Conservation (phyloP, 345 rosid species). For the Chamaenerion angustifolium region DNA sequence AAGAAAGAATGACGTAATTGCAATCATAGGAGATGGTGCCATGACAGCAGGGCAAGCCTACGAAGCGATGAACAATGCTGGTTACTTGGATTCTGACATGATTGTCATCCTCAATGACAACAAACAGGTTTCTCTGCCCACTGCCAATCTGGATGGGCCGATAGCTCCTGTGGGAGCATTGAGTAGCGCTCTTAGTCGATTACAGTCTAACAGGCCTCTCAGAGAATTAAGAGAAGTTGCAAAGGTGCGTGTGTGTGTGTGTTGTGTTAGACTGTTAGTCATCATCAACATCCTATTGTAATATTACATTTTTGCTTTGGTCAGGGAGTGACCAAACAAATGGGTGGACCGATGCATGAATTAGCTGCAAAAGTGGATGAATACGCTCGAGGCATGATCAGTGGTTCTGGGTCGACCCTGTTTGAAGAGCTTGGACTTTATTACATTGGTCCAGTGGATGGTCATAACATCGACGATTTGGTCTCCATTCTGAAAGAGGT, state of each 20-base stretch:
- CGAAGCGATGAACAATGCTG: slow-evolving; percentile 45
- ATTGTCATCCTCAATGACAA: slow-evolving; percentile 39
- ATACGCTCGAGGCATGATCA: slow-evolving; percentile 12
- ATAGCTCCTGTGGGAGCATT: slow-evolving; percentile 42
- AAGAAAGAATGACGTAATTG: slow-evolving; percentile 28
- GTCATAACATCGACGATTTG: slow-evolving; percentile 30
- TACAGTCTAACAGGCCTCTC: slow-evolving; percentile 18
- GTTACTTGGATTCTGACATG: slow-evolving; percentile 28
- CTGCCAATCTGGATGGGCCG: slow-evolving; percentile 40
- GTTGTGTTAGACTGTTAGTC: too few species aligned
- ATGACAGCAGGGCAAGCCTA: slow-evolving; percentile 47
- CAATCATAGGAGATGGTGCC: slow-evolving; percentile 42
- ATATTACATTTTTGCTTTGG: neutral
- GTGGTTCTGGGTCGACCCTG: slow-evolving; percentile 13
- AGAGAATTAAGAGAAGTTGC: slow-evolving; percentile 23
- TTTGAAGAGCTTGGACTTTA: slow-evolving; percentile 40
- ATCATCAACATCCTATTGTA: too few species aligned
- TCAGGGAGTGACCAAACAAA: slow-evolving; percentile 23
- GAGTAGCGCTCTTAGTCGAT: slow-evolving; percentile 18
- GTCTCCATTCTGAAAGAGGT: slow-evolving; percentile 21
- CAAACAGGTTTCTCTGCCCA: slow-evolving; percentile 35
- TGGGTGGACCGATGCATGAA: slow-evolving; percentile 22
- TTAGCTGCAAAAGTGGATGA: slow-evolving; percentile 20
- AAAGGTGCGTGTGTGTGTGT: slow-evolving; percentile 13
- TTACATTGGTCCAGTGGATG: slow-evolving; percentile 40